These are phyloP conservation scores for Pisolithus thermaeus DNA, from an alignment of 1,284 basidiomycete species.

Conservation along the genomic window DNA sequence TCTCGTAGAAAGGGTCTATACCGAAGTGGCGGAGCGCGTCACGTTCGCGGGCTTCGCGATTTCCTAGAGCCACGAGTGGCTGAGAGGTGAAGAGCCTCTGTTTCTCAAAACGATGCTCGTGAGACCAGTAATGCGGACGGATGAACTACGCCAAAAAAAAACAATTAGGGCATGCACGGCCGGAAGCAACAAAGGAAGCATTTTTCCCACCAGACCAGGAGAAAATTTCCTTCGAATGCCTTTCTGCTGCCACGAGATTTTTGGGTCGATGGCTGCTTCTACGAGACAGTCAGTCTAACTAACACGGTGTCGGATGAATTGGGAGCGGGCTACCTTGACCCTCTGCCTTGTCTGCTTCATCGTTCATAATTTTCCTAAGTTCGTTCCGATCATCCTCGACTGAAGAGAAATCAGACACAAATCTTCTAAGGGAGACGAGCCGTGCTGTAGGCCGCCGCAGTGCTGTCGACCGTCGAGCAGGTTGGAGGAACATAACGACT, in stretches of 20 bases:
- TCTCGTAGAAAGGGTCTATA: slow-evolving; percentile 65
- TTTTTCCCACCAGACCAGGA: slow-evolving; percentile 14
- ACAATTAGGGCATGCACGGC: neutral
- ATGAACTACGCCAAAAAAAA: slow-evolving; percentile 34
- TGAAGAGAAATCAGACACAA: neutral
- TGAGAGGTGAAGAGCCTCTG: slow-evolving; percentile 18
- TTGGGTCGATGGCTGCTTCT: too few species aligned
- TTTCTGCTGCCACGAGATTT: slow-evolving; percentile 18
- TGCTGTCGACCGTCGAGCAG: neutral
- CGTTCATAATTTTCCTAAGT: slow-evolving; percentile 2
- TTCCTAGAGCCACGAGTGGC: slow-evolving; percentile 46
- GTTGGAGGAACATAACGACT: neutral
- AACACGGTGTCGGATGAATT: neutral
- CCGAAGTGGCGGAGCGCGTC: slow-evolving; percentile 68
- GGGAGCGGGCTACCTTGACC: slow-evolving; percentile 1
- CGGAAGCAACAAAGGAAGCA: neutral
- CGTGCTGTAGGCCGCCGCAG: slow-evolving; percentile 2
- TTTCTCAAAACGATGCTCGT: slow-evolving; percentile 32
- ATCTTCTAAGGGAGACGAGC: neutral
- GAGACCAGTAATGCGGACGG: slow-evolving; percentile 41
- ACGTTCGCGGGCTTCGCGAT: slow-evolving; percentile 40
- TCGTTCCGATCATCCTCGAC: slow-evolving; percentile 1
- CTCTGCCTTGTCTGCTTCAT: slow-evolving; percentile 3
- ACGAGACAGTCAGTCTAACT: neutral
- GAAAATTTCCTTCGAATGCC: slow-evolving; percentile 23